These are phyloP conservation scores for Pythium aphanidermatum DNA, from an alignment of 352 stramenopile species.

Conservation along the genomic window DNA sequence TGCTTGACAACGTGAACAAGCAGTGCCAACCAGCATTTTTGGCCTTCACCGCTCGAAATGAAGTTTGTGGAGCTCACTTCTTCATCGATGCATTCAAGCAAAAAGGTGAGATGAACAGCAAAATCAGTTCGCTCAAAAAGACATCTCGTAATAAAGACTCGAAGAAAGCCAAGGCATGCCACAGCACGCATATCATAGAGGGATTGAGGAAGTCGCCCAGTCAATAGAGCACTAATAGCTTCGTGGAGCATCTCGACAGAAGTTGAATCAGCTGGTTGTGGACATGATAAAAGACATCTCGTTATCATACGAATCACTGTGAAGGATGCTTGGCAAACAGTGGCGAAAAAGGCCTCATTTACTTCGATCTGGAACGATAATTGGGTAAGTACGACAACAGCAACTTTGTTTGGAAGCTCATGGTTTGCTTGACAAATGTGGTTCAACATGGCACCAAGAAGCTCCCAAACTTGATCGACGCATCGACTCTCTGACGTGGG, in stretches of 20 bases:
- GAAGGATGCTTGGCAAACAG: constrained; percentile 45
- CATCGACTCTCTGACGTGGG: constrained; percentile 15
- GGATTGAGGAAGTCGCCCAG: constrained; percentile 3
- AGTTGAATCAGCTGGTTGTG: neutral
- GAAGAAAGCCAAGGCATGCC: constrained; percentile 40
- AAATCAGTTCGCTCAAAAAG: constrained; percentile 58
- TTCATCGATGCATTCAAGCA: constrained; percentile 50
- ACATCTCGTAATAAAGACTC: constrained; percentile 28
- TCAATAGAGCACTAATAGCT: constrained; percentile 16
- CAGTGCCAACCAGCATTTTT: constrained; percentile 60
- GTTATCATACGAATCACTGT: constrained; percentile 39
- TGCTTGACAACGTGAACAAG: constrained; percentile 46
- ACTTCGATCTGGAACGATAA: constrained; percentile 41
- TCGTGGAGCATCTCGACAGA: constrained; percentile 8
- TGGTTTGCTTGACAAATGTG: constrained; percentile 30
- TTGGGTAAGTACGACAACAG: constrained; percentile 32
- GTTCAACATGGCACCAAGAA: constrained; percentile 50
- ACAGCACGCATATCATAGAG: constrained; percentile 8
- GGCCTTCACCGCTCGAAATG: constrained; percentile 17
- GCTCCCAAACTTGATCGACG: constrained; percentile 56
- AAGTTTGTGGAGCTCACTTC: constrained; percentile 6
- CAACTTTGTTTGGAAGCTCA: constrained; percentile 19
- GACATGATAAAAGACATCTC: constrained; percentile 22
- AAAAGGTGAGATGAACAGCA: constrained; percentile 49
- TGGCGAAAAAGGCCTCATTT: constrained; percentile 42